A percentile compares a stretch with the other conserved stretches of the same genome.
These are phyloP conservation scores for Mycena vitilis DNA, from an alignment of 768 basidiomycete species.

Conservation along the genomic window DNA sequence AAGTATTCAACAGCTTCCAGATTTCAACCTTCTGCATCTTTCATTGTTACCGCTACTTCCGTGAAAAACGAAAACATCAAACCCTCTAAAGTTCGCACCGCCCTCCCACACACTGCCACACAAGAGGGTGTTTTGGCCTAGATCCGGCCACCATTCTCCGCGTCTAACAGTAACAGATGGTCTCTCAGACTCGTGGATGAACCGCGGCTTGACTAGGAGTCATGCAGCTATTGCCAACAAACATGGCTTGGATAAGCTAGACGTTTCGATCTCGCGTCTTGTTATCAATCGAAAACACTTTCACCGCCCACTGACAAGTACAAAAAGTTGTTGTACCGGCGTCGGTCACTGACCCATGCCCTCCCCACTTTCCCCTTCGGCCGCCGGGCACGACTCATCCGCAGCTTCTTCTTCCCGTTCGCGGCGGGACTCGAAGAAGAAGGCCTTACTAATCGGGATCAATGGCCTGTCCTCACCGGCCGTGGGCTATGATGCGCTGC, in stretches of 20 bases:
- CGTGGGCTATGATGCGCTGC: conserved; percentile 5
- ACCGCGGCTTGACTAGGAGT: background rate
- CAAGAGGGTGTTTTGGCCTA: background rate
- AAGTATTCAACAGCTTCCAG: no score
- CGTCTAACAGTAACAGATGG: conserved; percentile 10
- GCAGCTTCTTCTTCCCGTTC: conserved; percentile 12
- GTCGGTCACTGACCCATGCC: background rate
- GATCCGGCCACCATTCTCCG: background rate
- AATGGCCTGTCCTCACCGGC: conserved; percentile 15
- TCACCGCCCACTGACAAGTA: background rate
- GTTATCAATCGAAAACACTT: conserved; percentile 8
- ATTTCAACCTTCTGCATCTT: no score
- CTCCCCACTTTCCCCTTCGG: background rate
- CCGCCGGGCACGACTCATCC: background rate
- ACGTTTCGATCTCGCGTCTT: background rate
- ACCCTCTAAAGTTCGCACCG: no score
- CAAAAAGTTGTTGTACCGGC: background rate
- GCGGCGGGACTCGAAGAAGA: conserved; percentile 20
- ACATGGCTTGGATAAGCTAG: conserved; percentile 14
- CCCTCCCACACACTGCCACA: background rate
- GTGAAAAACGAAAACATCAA: no score
- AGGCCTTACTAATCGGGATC: conserved; percentile 35
- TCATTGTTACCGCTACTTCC: no score
- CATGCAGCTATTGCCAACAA: background rate
- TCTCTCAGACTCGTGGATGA: background rate